phyloP scores from a whole-genome alignment of 169 alveolate species.

The Hammondia hammondi region DNA sequence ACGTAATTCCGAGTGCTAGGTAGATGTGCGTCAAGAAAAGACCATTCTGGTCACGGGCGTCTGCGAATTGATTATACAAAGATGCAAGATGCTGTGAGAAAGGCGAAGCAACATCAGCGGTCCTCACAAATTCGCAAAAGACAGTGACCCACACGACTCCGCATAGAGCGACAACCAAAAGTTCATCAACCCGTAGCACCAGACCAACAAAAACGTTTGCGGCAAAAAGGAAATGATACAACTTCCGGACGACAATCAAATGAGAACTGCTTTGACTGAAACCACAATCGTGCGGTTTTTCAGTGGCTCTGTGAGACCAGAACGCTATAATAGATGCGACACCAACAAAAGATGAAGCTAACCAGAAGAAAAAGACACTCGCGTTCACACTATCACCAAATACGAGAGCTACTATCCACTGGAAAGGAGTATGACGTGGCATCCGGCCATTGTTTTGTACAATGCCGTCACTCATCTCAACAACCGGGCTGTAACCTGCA shows the following conservation, averaged over 20 bases:
- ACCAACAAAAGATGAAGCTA: not conserved
- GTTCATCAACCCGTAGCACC: not conserved
- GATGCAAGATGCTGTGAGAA: not conserved
- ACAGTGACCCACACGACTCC: constrained; percentile 25
- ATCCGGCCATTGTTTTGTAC: not conserved
- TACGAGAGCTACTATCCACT: not conserved
- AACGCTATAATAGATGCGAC: not conserved
- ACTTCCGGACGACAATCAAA: not conserved
- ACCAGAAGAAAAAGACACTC: not conserved
- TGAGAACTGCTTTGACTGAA: not conserved
- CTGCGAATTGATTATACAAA: not conserved
- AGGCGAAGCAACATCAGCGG: not conserved
- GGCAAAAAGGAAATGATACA: constrained; percentile 18
- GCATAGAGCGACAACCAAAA: not conserved
- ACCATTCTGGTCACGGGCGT: constrained; percentile 11
- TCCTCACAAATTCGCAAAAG: not conserved
- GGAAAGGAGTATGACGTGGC: not conserved
- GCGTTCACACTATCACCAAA: not conserved
- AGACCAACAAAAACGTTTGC: not conserved
- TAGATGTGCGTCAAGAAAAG: constrained; percentile 18
- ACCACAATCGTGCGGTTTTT: not conserved
- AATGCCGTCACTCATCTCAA: not conserved
- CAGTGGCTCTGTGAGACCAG: not conserved
- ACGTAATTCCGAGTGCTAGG: not conserved
- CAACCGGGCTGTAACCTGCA: not conserved